Evolutionary conservation across 73 alveolate species (phyloP), one percentile per base, ranked within the genome.

Genomic region (Tetrahymena elliotti): DNA sequence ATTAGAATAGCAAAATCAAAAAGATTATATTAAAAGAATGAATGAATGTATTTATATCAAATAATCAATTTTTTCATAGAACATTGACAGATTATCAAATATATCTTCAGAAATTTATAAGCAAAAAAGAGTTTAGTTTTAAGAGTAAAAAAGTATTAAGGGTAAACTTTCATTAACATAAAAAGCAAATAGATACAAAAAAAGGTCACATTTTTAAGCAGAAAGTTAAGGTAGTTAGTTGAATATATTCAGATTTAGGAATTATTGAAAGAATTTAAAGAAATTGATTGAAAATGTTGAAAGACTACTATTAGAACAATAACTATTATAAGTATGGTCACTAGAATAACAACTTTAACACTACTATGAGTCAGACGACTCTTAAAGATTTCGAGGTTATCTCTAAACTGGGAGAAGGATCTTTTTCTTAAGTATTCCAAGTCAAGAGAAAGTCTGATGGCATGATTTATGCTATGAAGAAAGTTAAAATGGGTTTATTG

Each of bases 381-480:
- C 88, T 68, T 16, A 68, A 68, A 31, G 88, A 68, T 10, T 68
- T 68, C n/a, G 88, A 68, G 22, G 88, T 68, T 0, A 68, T 68
- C 10, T 68, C 88, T 68, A 68, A 68, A 36, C n/a, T 68, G n/a
- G 88, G 88, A 27, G 88, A 68, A 94, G 96, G 96, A 31, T 94
- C 98, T 84, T 97, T 94, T 95, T 97, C 98, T 31, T 95, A 97
- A 35, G 99, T 97, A 34, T 93, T 96, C 52, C 92, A 93, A 96
- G 98, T 97, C n/a, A 96, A 94, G 93, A 52, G 98, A 6, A 93
- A 94, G 82, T 95, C 97, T 82, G 98, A 97, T 95, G 93, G 94
- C 10, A 39, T 35, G 24, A 94, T 92, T 82, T 97, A 97, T 93
- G 98, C 98, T 15, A 88, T 97, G 97, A 97, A 97, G 83, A 95